Evolutionary conservation across 148 eudicot species (phyloP).

Genomic region (Polygonum maritimum): DNA sequence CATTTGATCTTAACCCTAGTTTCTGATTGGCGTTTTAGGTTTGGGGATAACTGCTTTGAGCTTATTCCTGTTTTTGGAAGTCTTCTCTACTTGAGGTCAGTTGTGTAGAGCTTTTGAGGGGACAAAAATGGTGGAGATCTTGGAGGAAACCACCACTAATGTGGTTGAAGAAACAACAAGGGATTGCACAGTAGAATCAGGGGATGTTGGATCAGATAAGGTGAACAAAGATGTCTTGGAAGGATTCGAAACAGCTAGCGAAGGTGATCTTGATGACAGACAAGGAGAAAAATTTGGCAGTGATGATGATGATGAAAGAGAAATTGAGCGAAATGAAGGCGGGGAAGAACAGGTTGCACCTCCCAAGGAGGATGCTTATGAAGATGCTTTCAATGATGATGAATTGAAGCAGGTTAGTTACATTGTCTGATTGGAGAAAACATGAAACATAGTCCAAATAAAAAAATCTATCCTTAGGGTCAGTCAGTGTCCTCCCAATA

Average conservation of each 20-base stretch:
- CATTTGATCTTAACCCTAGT: background rate
- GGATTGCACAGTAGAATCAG: background rate
- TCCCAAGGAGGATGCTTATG: conserved; percentile 23
- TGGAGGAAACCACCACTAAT: background rate
- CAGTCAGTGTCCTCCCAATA: background rate
- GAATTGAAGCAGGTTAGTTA: conserved; percentile 36
- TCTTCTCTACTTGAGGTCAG: background rate
- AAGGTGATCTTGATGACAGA: conserved; percentile 11
- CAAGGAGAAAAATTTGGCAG: conserved; percentile 18
- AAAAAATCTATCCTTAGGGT: background rate
- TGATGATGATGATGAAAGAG: conserved; percentile 13
- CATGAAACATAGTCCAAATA: background rate
- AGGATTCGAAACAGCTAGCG: conserved; percentile 3
- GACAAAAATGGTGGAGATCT: background rate
- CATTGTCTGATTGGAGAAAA: background rate
- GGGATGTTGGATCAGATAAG: background rate
- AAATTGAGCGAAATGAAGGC: conserved; percentile 2
- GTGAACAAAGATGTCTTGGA: conserved; percentile 2
- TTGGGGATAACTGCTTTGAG: background rate
- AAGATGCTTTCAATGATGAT: conserved; percentile 31
- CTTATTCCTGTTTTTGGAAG: background rate
- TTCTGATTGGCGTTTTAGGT: background rate
- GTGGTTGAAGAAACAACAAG: background rate
- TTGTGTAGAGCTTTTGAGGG: background rate
- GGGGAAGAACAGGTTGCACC: conserved; percentile 11